These are phyloP conservation scores for Rhodosporidiobolus sp. DNA, from an alignment of 768 basidiomycete genomes.

Conservation along the genomic window DNA sequence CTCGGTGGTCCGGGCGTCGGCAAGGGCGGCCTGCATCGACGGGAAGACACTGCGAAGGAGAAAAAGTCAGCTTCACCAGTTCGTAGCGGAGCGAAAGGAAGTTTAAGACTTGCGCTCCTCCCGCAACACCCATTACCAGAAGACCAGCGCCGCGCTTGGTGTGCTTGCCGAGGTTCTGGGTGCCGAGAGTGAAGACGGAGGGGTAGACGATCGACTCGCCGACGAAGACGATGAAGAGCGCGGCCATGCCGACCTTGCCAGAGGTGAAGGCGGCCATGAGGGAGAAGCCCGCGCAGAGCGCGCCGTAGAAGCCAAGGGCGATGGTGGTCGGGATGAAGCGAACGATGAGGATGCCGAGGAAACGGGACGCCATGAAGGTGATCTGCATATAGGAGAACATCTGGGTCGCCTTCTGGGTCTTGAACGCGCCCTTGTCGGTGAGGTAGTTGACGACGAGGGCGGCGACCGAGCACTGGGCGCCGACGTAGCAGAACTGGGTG, in stretches of 20 bases:
- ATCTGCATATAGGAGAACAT: constrained; percentile 31
- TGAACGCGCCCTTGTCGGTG: constrained; percentile 39
- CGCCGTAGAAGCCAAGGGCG: constrained; percentile 37
- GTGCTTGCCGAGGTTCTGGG: constrained; percentile 23
- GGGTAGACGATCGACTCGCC: constrained; percentile 40
- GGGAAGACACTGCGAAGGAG: constrained; percentile 42
- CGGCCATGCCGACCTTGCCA: constrained; percentile 41
- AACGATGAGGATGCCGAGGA: constrained; percentile 31
- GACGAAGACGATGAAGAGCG: constrained; percentile 46
- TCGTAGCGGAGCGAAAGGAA: not conserved
- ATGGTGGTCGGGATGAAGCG: constrained; percentile 40
- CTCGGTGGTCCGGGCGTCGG: constrained; percentile 38
- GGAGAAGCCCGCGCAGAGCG: constrained; percentile 40
- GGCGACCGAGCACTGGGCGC: constrained; percentile 45
- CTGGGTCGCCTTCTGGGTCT: constrained; percentile 35
- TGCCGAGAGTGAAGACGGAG: constrained; percentile 32
- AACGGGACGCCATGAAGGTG: constrained; percentile 39
- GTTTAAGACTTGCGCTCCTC: constrained; percentile 1
- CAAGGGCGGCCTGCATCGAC: constrained; percentile 48
- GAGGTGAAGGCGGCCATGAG: constrained; percentile 41
- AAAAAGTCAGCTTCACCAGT: constrained; percentile 34
- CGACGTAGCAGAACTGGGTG: constrained; percentile 44
- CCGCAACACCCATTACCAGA: constrained; percentile 38
- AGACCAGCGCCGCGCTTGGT: constrained; percentile 47
- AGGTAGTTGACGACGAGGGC: constrained; percentile 42